A percentile compares a stretch with the other conserved stretches of the same genome.
These are phyloP conservation scores for Blastomyces silverae DNA, from an alignment of 2,329 filamentous ascomycete genomes.

Conservation along the genomic window DNA sequence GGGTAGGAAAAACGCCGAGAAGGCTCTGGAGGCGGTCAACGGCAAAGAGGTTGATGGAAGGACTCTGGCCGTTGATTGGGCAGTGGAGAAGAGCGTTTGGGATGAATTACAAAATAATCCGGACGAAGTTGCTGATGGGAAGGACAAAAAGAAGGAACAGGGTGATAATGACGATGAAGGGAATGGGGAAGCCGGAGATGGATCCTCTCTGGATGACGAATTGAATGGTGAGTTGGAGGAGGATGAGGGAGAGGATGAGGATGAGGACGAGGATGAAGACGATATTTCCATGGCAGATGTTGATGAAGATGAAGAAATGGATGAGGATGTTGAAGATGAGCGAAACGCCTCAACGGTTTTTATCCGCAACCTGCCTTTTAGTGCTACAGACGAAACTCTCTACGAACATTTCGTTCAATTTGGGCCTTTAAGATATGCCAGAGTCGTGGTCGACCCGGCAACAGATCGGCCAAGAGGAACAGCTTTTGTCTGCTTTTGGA, in stretches of 20 bases:
- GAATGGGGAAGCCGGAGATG: conserved; percentile 43
- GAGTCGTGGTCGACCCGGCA: conserved; percentile 78
- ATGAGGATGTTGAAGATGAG: conserved; percentile 44
- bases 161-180: conserved; percentile 54
- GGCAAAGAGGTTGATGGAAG: conserved; percentile 85
- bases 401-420: conserved; percentile 84
- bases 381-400: conserved; percentile 71
- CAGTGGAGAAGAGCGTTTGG: conserved; percentile 86
- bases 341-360: conserved; percentile 72
- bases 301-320: conserved; percentile 39
- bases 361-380: conserved; percentile 89
- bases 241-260: conserved; percentile 19
- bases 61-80: conserved; percentile 90
- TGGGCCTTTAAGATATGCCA: conserved; percentile 79
- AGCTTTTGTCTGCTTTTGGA: conserved; percentile 89
- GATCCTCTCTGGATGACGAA: conserved; percentile 15
- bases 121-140: conserved; percentile 30
- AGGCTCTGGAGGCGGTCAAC: conserved; percentile 75
- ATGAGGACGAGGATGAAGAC: conserved; percentile 40
- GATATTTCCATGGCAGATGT: conserved; percentile 35
- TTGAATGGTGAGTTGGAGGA: conserved; percentile 22
- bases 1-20: conserved; percentile 84
- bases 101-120: conserved; percentile 53
- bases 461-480: conserved; percentile 86
- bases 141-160: conserved; percentile 31